Evolutionary conservation across 257 asterid species (phyloP), one percentile per base, ranked within the genome.

Genomic region (Primulina tabacum): DNA sequence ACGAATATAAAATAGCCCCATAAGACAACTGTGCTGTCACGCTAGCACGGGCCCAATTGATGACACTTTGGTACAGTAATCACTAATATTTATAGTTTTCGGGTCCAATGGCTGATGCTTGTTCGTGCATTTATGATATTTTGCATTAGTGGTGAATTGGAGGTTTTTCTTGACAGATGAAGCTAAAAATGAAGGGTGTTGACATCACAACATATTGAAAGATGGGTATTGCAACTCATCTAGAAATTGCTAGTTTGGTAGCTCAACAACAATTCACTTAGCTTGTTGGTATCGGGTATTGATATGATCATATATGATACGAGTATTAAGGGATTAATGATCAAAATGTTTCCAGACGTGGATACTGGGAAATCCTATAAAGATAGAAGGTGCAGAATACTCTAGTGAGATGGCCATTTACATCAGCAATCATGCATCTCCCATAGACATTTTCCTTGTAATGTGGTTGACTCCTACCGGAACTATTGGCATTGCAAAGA

Each of bases 391-490:
- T 30, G 62, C 73, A n/a, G 86, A 84, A 62, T 69, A 81, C 43
- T 67, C 79, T 2, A 50, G 75, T 29, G 86, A 81, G 59, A 78
- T 64, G 63, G 84, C 80, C 17, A 84, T 84, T 65, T 84, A 84
- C 55, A 69, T 81, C 34, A 63, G 88, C 38, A 84, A 84, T 52
- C 88, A 81, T 69, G 82, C 86, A 28, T 84, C 88, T 66, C 81
- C 80, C 0, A 74, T 84, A 29, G 88, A 84, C 74, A 74, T 81
- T 59, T 57, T 84, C 71, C 86, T 84, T 16, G 60, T 79, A 16
- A 82, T 82, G 86, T 79, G 86, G 83, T 64, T 82, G 71, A 82
- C 78, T 34, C 83, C 86, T 9, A 78, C 83, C 33, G 82, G 86
- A 68, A 78, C 76, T 18, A 83, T 82, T 64, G 83, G 82, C 71